Conservation (phyloP, 208 protist genomes). For the Trypanosoma rangeli region DNA sequence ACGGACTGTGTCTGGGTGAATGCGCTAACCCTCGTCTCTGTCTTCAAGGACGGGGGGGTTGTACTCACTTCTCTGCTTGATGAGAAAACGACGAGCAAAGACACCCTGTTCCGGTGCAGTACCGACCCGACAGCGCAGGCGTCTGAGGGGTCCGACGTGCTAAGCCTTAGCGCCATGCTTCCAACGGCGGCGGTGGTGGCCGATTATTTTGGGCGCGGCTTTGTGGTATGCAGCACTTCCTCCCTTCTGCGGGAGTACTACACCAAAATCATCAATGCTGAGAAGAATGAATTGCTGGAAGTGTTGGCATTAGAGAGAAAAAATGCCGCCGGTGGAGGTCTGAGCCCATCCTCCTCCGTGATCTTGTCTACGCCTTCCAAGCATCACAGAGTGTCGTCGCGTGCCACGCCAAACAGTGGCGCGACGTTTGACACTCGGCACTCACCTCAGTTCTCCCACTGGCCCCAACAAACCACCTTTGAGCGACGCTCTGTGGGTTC, state of each 20-base stretch:
- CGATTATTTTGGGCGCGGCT: slow-evolving; percentile 62
- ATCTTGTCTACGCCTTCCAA: neutral
- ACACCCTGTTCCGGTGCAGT: slow-evolving; percentile 14
- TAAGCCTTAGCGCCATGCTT: slow-evolving; percentile 62
- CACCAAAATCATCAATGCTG: slow-evolving; percentile 11
- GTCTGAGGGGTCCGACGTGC: slow-evolving; percentile 29
- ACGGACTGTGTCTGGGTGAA: slow-evolving; percentile 84
- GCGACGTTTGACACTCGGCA: neutral
- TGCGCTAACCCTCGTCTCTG: slow-evolving; percentile 62
- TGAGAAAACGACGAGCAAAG: slow-evolving; percentile 13
- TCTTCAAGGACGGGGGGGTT: slow-evolving; percentile 65
- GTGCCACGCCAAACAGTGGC: neutral
- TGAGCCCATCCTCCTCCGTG: neutral
- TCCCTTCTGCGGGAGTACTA: slow-evolving; percentile 44
- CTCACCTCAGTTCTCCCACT: neutral
- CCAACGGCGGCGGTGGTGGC: slow-evolving; percentile 57
- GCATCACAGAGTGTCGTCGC: neutral
- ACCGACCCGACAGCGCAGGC: slow-evolving; percentile 16
- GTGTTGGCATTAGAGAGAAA: neutral
- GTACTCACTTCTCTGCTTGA: slow-evolving; percentile 65
- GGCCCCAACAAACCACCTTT: neutral
- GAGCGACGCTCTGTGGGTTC: neutral
- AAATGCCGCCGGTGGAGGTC: neutral
- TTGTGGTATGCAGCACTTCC: slow-evolving; percentile 59
- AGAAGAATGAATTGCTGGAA: slow-evolving; percentile 19